A percentile compares a stretch with the other conserved stretches of the same genome.
phyloP scores from a whole-genome alignment of 371 early-diverging fungal genomes.

The Zychaea mexicana region DNA sequence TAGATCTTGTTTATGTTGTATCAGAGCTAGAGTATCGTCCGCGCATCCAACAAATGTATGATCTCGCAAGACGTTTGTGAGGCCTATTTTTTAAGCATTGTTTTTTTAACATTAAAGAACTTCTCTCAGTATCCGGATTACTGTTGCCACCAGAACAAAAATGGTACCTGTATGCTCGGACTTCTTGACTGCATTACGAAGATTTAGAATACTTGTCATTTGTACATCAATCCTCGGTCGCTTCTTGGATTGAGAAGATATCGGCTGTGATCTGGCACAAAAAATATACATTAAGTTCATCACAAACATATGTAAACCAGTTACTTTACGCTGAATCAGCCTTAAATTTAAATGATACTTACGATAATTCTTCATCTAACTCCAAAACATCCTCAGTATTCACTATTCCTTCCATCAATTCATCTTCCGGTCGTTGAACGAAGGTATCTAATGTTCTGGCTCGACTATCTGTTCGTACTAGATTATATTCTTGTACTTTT shows the following conservation, averaged over 20 bases:
- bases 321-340: too few species aligned
- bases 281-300: neutral
- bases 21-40: constrained; percentile 70
- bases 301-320: neutral
- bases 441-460: constrained; percentile 69
- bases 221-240: constrained; percentile 6
- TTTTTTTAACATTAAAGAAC: neutral
- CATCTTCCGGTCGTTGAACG: constrained; percentile 21
- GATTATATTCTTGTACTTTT: constrained; percentile 56
- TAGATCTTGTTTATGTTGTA: constrained; percentile 83
- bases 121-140: too few species aligned
- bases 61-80: constrained; percentile 72
- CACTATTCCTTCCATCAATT: constrained; percentile 10
- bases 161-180: constrained; percentile 58
- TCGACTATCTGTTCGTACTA: constrained; percentile 81
- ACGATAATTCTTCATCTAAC: neutral
- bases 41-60: constrained; percentile 93
- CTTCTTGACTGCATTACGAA: constrained; percentile 72
- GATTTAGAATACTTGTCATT: constrained; percentile 37
- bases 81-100: constrained; percentile 43
- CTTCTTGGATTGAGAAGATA: neutral
- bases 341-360: neutral
- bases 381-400: constrained; percentile 3
- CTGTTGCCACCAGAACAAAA: neutral
- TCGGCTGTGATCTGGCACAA: neutral